Evolutionary conservation across 192 early-diverging fungal species (phyloP), one percentile per base, ranked within the genome.

Genomic region (Mortierella hygrophila): DNA sequence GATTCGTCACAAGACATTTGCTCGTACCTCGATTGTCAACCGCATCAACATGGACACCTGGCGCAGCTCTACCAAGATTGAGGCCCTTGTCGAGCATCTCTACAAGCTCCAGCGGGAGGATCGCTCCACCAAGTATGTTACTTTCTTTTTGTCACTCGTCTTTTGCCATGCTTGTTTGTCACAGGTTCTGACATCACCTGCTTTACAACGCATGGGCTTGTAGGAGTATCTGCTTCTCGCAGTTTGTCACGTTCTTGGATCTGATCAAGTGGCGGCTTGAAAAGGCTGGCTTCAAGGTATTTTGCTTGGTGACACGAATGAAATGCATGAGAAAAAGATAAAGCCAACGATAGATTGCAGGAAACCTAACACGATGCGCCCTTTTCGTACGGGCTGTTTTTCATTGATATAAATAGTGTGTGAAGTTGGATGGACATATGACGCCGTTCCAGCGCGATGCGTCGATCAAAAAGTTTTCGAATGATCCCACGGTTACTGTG

Each of bases 21-120:
- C 92, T 8, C 91, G 93, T 55, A 89, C 90, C 23, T 95, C 94
- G n/a, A 99, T 99, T 78, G 93, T 99, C 46, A 97, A 97, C 82
- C 94, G 96, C 46, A 97, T 99, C 68, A 93, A 99, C 86, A 94
- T 99, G 94, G 80, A 83, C 52, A 92, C 90, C 11, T 99, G 97
- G 97, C 86, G 94, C 49, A 96, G 95, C 63, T 96, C 95, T 40
- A 97, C 97, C 65, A 99, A 99, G 84, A 99, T 99, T 77, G 97
- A 99, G 85, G 97, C 97, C 0, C 91, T 99, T 20, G 95, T 97
- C 11, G 97, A 98, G 87, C 97, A 99, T 68, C 90, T 98, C 38
- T 94, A 93, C 26, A 86, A 85, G 8, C 91, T 96, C 41, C 94
- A 95, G 55, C 89, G 91, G n/a, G 91, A 94, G 26, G 92, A 94